Conservation (phyloP, 345 rosid genomes). For the Murraya koenigii region DNA sequence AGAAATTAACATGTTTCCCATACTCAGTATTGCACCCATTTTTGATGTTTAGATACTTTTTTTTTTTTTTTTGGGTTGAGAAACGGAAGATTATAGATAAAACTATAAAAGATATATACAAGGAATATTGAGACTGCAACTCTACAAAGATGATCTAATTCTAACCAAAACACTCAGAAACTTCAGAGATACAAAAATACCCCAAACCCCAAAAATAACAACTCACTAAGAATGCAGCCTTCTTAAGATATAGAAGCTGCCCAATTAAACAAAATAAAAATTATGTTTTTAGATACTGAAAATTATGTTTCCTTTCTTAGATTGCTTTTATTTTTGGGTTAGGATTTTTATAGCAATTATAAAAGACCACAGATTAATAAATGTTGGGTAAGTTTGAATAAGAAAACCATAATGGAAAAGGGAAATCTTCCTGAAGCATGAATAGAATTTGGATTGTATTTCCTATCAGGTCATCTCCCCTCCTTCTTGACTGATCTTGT, state of each 20-base stretch:
- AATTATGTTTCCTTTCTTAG: not conserved
- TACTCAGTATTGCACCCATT: not conserved
- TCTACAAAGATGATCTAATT: no score
- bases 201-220: no score
- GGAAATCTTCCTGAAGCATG: not conserved
- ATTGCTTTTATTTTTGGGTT: not conserved
- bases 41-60: not conserved
- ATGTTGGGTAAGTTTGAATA: not conserved
- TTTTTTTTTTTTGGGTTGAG: no score
- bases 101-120: no score
- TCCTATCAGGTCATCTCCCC: not conserved
- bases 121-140: no score
- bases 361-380: not conserved
- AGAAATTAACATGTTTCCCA: not conserved
- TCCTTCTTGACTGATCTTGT: not conserved
- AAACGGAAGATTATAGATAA: no score
- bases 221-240: no score
- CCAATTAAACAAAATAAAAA: no score
- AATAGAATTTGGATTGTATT: not conserved
- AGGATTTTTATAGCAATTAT: not conserved
- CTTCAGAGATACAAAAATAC: no score
- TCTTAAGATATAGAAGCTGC: no score
- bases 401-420: not conserved
- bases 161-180: no score
- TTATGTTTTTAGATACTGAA: no score